Base-by-base conservation (phyloP, 208 protist genomes). In the Leptomonas seymouri region DNA sequence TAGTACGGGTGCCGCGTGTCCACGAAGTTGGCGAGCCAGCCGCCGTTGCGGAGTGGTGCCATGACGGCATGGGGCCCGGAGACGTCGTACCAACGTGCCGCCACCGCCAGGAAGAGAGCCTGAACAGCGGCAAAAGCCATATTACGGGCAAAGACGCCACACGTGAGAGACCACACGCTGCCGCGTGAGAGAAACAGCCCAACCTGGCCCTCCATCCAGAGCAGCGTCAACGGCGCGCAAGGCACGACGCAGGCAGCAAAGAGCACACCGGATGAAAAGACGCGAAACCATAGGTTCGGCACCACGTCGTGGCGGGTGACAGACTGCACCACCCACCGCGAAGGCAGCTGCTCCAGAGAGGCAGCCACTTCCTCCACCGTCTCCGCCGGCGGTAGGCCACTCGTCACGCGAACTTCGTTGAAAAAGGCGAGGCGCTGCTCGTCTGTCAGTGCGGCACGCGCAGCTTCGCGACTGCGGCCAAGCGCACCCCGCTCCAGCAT, bases 1-100 rank as follows among this genome's bases (percentile, higher is more conserved):
- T 96, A 96, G 71, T 86, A 96, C 3, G 88, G 85, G 68, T 96
- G 90, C 25, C 87, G 81, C 25, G 63, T 64, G 41, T 96, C 87
- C 14, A 89, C 86, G 3, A 82, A 14, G 16, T 0, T 1, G n/a
- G 4, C 8, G 53, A 16, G 1, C 20, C 31, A 2, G 34, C 21
- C 46, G 46, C 6, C 61, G 72, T 49, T 59, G 36, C 60, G 49
- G 12, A 60, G 41, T 34, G 36, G n/a, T 3, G 59, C 41, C 51
- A 75, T 42, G 49, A 60, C 41, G 9, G 57, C 48, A 12, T 56
- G 30, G 14, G 56, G 23, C 59, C 59, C 46, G 45, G 41, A 44
- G 11, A 54, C 53, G 56, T 36, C 28, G 59, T 20, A 59, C 27
- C 62, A 30, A 11, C 36, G 23, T n/a, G 54, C 76, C 27, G 53